Percentiles rank a stretch among this genome's conserved stretches.
phyloP scores from a whole-genome alignment of 176 grass and related monocot genomes.

The Avena atlantica region DNA sequence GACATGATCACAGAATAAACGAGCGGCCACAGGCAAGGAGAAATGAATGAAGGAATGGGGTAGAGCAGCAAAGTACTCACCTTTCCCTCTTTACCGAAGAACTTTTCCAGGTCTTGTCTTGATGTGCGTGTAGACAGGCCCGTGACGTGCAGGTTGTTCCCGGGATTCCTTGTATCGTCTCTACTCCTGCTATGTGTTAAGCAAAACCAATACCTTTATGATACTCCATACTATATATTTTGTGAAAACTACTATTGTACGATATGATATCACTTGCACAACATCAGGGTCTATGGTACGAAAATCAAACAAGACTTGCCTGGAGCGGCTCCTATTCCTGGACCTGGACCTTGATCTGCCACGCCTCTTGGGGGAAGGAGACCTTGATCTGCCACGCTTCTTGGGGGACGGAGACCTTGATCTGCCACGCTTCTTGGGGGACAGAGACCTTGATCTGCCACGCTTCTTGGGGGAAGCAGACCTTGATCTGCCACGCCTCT shows the following conservation, averaged over 20 bases:
- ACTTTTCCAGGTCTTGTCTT: constrained; percentile 75
- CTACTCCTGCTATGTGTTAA: constrained; percentile 45
- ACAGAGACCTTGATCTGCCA: constrained; percentile 53
- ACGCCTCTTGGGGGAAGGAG: constrained; percentile 54
- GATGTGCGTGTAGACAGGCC: constrained; percentile 87
- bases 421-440: constrained; percentile 46
- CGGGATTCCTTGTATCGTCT: constrained; percentile 77
- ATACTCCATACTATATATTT: not conserved
- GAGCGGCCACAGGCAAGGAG: not conserved
- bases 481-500: constrained; percentile 50
- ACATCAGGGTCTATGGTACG: not conserved
- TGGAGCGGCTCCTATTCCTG: constrained; percentile 79
- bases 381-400: constrained; percentile 49
- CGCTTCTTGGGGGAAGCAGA: constrained; percentile 55
- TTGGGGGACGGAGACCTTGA: constrained; percentile 62
- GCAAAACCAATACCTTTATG: not conserved
- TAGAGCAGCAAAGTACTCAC: constrained; percentile 43
- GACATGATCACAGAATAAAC: not conserved
- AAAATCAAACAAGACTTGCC: constrained; percentile 52
- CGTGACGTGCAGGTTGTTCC: constrained; percentile 95
- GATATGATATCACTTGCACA: constrained; percentile 1
- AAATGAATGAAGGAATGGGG: constrained; percentile 18
- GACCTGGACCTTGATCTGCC: constrained; percentile 57
- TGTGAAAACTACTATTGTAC: not conserved
- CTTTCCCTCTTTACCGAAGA: constrained; percentile 92